Conservation (phyloP, 108 stramenopile genomes). For the Fragilaria radians region DNA sequence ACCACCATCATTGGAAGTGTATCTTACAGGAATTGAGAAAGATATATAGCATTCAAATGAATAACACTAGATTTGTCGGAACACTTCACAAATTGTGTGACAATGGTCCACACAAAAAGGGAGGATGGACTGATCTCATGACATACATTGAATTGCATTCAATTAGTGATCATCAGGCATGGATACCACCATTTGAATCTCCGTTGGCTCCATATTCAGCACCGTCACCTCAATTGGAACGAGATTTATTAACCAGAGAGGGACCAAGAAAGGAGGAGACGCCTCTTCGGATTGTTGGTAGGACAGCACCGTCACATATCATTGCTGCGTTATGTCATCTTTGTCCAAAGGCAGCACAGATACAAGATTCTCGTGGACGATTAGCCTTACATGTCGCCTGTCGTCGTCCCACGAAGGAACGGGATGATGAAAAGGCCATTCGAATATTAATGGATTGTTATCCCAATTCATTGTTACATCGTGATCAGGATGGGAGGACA, state of each 20-base stretch:
- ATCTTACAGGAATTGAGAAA: no score
- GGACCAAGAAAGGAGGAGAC: constrained; percentile 26
- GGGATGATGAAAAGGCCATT: constrained; percentile 26
- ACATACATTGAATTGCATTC: constrained; percentile 38
- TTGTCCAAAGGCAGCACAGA: constrained; percentile 24
- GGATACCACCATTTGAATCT: constrained; percentile 27
- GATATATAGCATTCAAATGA: no score
- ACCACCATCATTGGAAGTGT: no score
- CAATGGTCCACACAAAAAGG: constrained; percentile 13
- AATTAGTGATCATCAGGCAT: constrained; percentile 8
- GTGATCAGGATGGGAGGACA: constrained; percentile 48
- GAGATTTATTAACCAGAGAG: constrained; percentile 25
- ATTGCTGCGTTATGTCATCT: constrained; percentile 52
- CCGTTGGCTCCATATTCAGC: constrained; percentile 28
- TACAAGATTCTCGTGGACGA: constrained; percentile 25
- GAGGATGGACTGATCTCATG: constrained; percentile 37
- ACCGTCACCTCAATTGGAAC: constrained; percentile 27
- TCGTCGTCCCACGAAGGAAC: constrained; percentile 21
- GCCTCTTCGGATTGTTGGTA: constrained; percentile 23
- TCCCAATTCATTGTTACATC: constrained; percentile 29
- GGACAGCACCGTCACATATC: constrained; percentile 26
- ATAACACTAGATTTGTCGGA: no score
- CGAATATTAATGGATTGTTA: constrained; percentile 26
- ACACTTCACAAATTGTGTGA: constrained; percentile 28
- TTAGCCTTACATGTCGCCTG: constrained; percentile 38